Base-by-base conservation (phyloP, 2,329 filamentous ascomycete genomes). In the Diaporthe vaccinii region DNA sequence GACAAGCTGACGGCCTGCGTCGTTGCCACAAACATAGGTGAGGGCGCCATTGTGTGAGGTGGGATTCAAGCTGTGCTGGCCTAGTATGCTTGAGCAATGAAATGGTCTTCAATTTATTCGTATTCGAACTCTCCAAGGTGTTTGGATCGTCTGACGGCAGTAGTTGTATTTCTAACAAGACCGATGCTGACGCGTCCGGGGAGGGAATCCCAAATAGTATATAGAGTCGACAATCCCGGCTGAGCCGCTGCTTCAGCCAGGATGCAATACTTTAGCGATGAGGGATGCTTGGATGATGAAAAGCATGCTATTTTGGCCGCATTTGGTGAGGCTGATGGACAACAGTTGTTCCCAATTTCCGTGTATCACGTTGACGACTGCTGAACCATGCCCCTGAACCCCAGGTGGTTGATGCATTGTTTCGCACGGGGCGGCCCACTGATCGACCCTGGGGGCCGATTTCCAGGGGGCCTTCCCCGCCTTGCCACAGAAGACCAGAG, bases 1-100 rank as follows among this genome's bases (percentile, higher is more conserved):
- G 89, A 89, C 14, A 91, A 84, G 57, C 84, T 81, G 10, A 87
- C 84, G 28, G 89, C 87, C 80, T 90, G 89, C 44, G 91, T 78
- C 41, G 89, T 90, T 72, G 89, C 88, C 76, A 85, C 86, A 65
- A 87, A 82, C 77, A 91, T 88, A 3, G 87, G 87, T 51, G 88
- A 88, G 62, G 83, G 85, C 14, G 53, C 31, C 86, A 87, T 87
- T 69, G 79, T 81, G 55, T 57, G 68, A 46, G 46, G 20, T 28
- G 25, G 10, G 4, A 49, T 59, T 17, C 36, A 46, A 17, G 7
- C 1, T 20, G 49, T 25, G 5, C 12, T 25, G 41, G 31, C 34
- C 8, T 28, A 49, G 12, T 68, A 14, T 4, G 12, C 3, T 39
- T 53, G 12, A 39, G 28, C 8, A 20, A 53, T 25, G 44, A 51